Base-by-base conservation (phyloP, 805 yeast species). In the Hemisphaericaspora nanyangensis region DNA sequence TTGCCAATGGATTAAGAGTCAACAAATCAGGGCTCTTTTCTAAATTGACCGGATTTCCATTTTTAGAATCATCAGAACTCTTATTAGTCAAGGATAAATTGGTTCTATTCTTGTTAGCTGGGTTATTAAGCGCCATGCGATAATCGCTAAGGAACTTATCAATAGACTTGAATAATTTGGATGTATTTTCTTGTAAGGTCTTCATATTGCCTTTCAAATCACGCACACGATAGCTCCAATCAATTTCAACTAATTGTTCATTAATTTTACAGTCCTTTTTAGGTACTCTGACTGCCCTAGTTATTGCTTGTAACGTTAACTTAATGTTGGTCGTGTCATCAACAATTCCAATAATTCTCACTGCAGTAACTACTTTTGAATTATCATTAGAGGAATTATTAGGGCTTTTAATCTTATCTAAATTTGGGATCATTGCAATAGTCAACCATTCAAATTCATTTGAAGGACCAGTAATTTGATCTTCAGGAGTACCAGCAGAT, bases 1-100 rank as follows among this genome's bases (percentile, higher is more conserved):
- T 74, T 0, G 85, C 77, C 37, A 82, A 56, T 0, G 89, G 89
- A 8, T 82, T 71, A 16, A 82, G 58, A 2, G 76, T 63, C 17
- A 79, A 52, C 11, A 80, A 58, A 39, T 64, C 61, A 17, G 31
- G 20, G 4, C 41, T 24, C 4, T 37, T 32, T 27, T 59, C 47
- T 12, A 31, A 15, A 18, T 29, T 27, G 39, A 48, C 0, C 43
- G 42, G 16, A 43, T 44, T 26, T 4, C 28, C 17, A 29, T 19
- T 37, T 16, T 30, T 27, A 11, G 29, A 5, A 3, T 31, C 22
- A 4, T 51, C 50, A 1, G 29, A 29, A 26, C 52, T 53, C n/a
- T 48, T 51, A 25, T 50, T 33, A 2, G 49, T 42, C 5, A 45
- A 39, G 7, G 42, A 43, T 19, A 43, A 30, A 17, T 34, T 37